Percentiles rank a stretch among this genome's conserved stretches.
Evolutionary conservation across 768 basidiomycete species (phyloP).

Genomic region (Pisolithus tinctorius): DNA sequence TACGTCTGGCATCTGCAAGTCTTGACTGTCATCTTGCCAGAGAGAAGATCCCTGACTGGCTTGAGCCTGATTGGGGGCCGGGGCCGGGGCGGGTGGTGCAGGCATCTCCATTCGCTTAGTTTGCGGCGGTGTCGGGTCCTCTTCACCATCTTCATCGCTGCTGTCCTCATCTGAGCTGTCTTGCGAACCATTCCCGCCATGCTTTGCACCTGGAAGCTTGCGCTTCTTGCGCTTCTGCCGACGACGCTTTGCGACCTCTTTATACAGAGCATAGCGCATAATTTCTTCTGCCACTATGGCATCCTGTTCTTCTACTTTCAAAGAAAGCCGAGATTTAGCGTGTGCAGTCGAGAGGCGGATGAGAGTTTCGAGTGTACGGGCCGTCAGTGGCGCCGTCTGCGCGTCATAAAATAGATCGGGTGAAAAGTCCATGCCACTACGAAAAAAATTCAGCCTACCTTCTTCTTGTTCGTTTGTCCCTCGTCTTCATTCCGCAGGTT

Average conservation of each 20-base stretch:
- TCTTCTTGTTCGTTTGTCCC: constrained; percentile 77
- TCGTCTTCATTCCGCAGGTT: constrained; percentile 87
- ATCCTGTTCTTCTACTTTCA: constrained; percentile 78
- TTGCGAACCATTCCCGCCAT: constrained; percentile 43
- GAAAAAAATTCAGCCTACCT: constrained; percentile 39
- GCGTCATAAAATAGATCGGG: constrained; percentile 7
- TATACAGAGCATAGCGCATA: constrained; percentile 95
- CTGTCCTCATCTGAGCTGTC: constrained; percentile 37
- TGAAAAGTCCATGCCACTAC: not conserved
- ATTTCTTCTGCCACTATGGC: constrained; percentile 90
- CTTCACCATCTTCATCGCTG: constrained; percentile 32
- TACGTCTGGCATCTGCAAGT: constrained; percentile 50
- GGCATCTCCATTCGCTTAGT: constrained; percentile 45
- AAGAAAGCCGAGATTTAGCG: constrained; percentile 88
- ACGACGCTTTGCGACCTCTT: constrained; percentile 84
- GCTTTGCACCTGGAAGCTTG: constrained; percentile 57
- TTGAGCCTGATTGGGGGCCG: constrained; percentile 21
- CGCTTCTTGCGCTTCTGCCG: constrained; percentile 70
- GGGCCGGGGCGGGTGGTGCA: constrained; percentile 24
- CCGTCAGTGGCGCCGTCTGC: constrained; percentile 94
- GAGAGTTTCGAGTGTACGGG: constrained; percentile 96
- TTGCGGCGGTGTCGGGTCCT: constrained; percentile 3
- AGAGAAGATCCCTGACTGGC: constrained; percentile 43
- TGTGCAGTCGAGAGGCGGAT: constrained; percentile 98
- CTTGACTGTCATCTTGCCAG: constrained; percentile 64